phyloP scores from a whole-genome alignment of 2,329 filamentous ascomycete species.

The Leptoxyphium fumago region DNA sequence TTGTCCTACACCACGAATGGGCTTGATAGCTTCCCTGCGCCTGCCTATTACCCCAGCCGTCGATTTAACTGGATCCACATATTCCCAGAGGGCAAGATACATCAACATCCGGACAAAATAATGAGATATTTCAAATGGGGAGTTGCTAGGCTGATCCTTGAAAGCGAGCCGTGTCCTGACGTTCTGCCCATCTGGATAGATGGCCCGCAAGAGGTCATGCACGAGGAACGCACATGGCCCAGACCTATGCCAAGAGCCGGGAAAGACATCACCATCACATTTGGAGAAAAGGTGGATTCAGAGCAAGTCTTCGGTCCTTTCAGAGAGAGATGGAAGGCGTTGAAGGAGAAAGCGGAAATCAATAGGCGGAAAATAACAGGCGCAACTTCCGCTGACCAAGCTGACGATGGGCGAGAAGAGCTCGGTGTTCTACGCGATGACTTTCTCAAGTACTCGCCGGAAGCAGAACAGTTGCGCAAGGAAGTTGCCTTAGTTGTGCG shows the following conservation, averaged over 20 bases:
- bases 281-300: conserved; percentile 63
- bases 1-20: conserved; percentile 53
- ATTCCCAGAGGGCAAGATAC: conserved; percentile 88
- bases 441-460: conserved; percentile 50
- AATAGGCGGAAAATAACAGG: conserved; percentile 22
- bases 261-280: conserved; percentile 56
- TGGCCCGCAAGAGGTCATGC: conserved; percentile 77
- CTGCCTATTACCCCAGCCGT: conserved; percentile 55
- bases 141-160: conserved; percentile 76
- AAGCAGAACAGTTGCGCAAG: conserved; percentile 61
- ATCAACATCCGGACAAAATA: conserved; percentile 63
- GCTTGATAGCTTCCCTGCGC: conserved; percentile 50
- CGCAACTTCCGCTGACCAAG: conserved; percentile 11
- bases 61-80: conserved; percentile 81
- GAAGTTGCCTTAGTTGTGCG: conserved; percentile 69
- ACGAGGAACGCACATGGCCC: conserved; percentile 65
- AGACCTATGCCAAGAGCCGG: conserved; percentile 65
- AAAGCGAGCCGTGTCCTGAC: conserved; percentile 73
- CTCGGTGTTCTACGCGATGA: conserved; percentile 52
- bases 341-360: conserved; percentile 42
- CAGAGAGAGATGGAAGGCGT: conserved; percentile 55
- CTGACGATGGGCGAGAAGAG: conserved; percentile 8
- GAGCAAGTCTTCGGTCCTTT: conserved; percentile 66
- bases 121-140: conserved; percentile 99
- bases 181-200: conserved; percentile 91